Evolutionary conservation across 306 rosid genomes (phyloP), one percentile per base, ranked within the genome.

Genomic region (Inga laurina): DNA sequence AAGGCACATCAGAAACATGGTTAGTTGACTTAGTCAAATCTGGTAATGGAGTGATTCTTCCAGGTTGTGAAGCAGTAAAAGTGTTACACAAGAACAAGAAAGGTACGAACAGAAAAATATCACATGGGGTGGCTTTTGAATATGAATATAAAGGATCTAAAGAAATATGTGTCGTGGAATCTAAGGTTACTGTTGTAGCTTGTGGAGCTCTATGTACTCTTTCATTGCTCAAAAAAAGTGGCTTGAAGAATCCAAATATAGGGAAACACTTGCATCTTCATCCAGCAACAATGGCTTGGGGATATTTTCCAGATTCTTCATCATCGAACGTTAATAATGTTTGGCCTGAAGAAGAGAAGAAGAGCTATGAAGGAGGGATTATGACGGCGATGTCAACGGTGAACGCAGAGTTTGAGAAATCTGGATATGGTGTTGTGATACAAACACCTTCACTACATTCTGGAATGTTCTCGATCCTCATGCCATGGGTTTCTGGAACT

Each of bases 371-470:
- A 86, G 97, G 98, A 79, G 98, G 95, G 46, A 94, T 92, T 64
- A 91, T 94, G 98, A 94, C 97, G 73, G 93, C 96, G 67, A 94
- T 94, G 96, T 94, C 97, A 1, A 82, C 91, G 1, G 91, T 90
- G 52, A 85, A 44, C 10, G 93, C 90, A 3, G 84, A 92, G 14
- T 49, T 86, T 7, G 81, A 89, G 34, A 85, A 77, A 49, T 82
- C 94, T 8, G 94, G 94, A 10, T 90, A 92, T 70, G 95, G 98
- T 18, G 88, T 89, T 4, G 44, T 92, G 72, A 91, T 94, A 72
- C 98, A 94, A 77, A 91, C 98, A 19, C 98, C 98, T 30, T 73
- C 97, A 14, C 73, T 94, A 75, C 98, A 94, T 80, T 97, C 97
- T 0, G 98, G 98, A 1, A 85, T 90, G 88, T 94, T 94, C 87